These are phyloP conservation scores for Penicillium samsonianum DNA, from an alignment of 495 filamentous ascomycete species.

Conservation along the genomic window DNA sequence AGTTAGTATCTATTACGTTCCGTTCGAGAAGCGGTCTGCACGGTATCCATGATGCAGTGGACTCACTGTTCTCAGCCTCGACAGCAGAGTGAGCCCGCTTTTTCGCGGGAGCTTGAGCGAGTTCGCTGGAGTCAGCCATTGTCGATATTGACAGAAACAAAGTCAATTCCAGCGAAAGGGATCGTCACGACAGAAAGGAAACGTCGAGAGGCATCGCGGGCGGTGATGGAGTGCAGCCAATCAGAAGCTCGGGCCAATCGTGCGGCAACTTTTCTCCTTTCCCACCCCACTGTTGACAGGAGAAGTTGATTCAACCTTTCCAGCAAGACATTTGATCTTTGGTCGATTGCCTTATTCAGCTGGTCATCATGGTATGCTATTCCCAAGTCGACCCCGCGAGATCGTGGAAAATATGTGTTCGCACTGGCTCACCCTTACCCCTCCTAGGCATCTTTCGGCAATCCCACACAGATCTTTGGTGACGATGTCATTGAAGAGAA, in stretches of 20 bases:
- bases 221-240: constrained; percentile 30
- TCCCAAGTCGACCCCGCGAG: no score
- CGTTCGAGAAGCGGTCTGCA: constrained; percentile 8
- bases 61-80: constrained; percentile 38
- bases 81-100: constrained; percentile 46
- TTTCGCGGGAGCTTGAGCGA: constrained; percentile 17
- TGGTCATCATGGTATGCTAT: constrained; percentile 40
- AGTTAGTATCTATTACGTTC: constrained; percentile 14
- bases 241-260: constrained; percentile 42
- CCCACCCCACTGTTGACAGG: constrained; percentile 33
- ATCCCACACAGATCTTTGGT: constrained; percentile 97
- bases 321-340: constrained; percentile 28
- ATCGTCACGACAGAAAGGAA: constrained; percentile 13
- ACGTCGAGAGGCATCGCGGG: constrained; percentile 24
- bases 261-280: constrained; percentile 43
- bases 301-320: constrained; percentile 25
- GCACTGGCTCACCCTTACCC: constrained; percentile 10
- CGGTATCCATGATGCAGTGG: neutral
- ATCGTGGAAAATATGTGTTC: neutral
- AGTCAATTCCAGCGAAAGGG: constrained; percentile 1
- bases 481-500: constrained; percentile 98
- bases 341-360: constrained; percentile 27
- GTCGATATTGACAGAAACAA: neutral
- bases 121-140: constrained; percentile 38
- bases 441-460: constrained; percentile 57